Evolutionary conservation across 2,329 filamentous ascomycete genomes (phyloP).

Genomic region (Botryotinia narcissicola): DNA sequence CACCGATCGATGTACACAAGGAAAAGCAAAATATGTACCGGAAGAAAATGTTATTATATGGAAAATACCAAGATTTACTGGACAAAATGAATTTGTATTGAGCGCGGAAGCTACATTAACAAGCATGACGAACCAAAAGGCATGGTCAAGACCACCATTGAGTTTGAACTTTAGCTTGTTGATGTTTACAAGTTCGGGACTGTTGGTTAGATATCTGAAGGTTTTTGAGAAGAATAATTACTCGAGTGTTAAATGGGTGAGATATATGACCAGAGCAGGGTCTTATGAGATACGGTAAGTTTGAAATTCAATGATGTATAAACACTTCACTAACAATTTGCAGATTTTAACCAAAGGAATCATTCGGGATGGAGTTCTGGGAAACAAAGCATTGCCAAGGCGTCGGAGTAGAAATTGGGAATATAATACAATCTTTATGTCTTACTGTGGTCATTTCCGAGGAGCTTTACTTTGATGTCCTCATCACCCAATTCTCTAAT

Average conservation of each 20-base stretch:
- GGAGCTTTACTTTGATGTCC: neutral
- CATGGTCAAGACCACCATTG: conserved; percentile 90
- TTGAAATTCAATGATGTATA: neutral
- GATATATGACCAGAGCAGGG: conserved; percentile 97
- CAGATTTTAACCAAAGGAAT: conserved; percentile 26
- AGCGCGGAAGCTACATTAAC: conserved; percentile 91
- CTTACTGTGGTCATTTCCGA: neutral
- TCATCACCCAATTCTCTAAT: neutral
- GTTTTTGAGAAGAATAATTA: conserved; percentile 99
- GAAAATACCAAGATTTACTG: conserved; percentile 98
- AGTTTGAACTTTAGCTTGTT: conserved; percentile 89
- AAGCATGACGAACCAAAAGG: conserved; percentile 97
- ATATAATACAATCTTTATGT: conserved; percentile 20
- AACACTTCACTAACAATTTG: conserved; percentile 6
- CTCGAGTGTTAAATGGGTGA: conserved; percentile 97
- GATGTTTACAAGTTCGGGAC: conserved; percentile 95
- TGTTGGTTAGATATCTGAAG: conserved; percentile 92
- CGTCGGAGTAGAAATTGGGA: conserved; percentile 17
- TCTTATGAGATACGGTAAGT: conserved; percentile 90
- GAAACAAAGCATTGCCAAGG: conserved; percentile 21
- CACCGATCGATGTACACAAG: conserved; percentile 87
- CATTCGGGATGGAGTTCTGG: conserved; percentile 17
- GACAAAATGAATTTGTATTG: conserved; percentile 94
- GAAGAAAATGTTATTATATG: conserved; percentile 97
- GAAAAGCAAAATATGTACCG: conserved; percentile 97